Evolutionary conservation across 1,284 basidiomycete species (phyloP).

Genomic region (Stereum hirsutum): DNA sequence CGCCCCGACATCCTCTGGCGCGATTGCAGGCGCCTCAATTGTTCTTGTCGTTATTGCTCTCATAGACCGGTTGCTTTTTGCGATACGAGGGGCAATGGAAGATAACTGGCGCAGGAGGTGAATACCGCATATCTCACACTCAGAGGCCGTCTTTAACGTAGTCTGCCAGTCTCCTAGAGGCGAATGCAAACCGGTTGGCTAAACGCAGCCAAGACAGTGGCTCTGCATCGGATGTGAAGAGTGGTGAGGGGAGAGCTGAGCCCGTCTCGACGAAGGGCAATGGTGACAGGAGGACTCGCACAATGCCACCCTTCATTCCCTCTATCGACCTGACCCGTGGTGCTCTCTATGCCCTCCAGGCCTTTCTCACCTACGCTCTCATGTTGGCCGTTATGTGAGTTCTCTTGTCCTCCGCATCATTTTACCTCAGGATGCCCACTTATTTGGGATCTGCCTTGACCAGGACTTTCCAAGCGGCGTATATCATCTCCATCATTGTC

Average conservation of each 20-base stretch:
- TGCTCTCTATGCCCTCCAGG: constrained; percentile 43
- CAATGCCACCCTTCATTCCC: constrained; percentile 46
- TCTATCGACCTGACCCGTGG: constrained; percentile 59
- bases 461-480: constrained; percentile 71
- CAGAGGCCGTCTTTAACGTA: constrained; percentile 3
- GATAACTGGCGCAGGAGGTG: constrained; percentile 54
- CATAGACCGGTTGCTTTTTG: constrained; percentile 59
- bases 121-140: not conserved
- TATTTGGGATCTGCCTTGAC: constrained; percentile 7
- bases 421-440: constrained; percentile 1
- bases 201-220: not conserved
- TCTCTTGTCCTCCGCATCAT: constrained; percentile 1
- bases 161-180: not conserved
- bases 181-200: not conserved
- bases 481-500: constrained; percentile 51
- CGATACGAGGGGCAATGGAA: constrained; percentile 41
- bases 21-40: constrained; percentile 67
- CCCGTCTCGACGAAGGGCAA: constrained; percentile 8
- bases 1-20: constrained; percentile 56
- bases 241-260: constrained; percentile 8
- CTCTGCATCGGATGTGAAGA: not conserved
- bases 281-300: constrained; percentile 15
- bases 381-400: constrained; percentile 71
- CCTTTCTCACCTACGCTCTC: constrained; percentile 45
- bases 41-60: constrained; percentile 58